phyloP scores from a whole-genome alignment of 2,329 filamentous ascomycete genomes.

The Seiridium cupressi region DNA sequence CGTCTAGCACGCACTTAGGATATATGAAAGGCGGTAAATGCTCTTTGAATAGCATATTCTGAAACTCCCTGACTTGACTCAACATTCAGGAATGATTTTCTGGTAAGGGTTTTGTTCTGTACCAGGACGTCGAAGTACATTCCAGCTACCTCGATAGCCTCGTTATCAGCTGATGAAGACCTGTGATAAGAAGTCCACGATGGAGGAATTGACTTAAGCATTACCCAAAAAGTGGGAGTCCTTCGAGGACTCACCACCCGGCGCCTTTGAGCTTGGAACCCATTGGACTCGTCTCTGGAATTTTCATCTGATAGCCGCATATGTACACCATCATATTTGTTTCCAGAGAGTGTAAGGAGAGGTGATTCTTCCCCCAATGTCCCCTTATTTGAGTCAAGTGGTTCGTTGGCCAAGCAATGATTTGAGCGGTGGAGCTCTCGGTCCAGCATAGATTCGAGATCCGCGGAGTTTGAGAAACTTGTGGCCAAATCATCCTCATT shows the following conservation, averaged over 20 bases:
- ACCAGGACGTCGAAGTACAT: not conserved
- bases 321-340: no score
- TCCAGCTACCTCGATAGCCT: not conserved
- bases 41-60: conserved; percentile 17
- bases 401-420: no score
- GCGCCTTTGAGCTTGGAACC: not conserved
- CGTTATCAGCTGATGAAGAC: not conserved
- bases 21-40: conserved; percentile 26
- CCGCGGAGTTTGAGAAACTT: no score
- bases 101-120: conserved; percentile 4
- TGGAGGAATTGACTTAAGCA: not conserved
- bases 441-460: no score
- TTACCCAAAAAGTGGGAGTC: not conserved
- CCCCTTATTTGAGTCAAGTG: no score
- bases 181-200: not conserved
- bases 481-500: no score
- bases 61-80: conserved; percentile 22
- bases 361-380: no score
- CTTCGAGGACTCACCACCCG: not conserved
- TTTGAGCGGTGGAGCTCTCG: no score
- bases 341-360: no score
- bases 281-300: no score
- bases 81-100: conserved; percentile 17
- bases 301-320: no score
- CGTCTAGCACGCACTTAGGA: conserved; percentile 20